Evolutionary conservation across 2,329 filamentous ascomycete genomes (phyloP).

Genomic region (Arthrobotrys conoides): DNA sequence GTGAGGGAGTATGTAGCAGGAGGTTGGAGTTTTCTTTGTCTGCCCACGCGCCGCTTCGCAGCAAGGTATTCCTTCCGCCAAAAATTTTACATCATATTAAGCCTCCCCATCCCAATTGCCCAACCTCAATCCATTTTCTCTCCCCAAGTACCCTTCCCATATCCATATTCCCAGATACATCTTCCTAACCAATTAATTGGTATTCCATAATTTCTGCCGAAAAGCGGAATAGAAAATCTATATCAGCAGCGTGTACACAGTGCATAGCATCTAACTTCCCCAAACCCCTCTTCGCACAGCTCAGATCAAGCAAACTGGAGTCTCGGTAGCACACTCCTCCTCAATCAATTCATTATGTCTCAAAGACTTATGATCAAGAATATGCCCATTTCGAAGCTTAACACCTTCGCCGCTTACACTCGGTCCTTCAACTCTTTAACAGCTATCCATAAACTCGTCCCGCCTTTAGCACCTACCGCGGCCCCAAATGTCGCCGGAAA

Average conservation of each 20-base stretch:
- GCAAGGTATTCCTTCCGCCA: slow-evolving; percentile 38
- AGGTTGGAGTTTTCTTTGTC: slow-evolving; percentile 37
- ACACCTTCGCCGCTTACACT: slow-evolving; percentile 61
- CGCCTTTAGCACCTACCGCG: slow-evolving; percentile 60
- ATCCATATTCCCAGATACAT: neutral
- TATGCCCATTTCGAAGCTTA: slow-evolving; percentile 60
- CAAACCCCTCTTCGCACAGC: slow-evolving; percentile 19
- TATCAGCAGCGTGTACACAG: neutral
- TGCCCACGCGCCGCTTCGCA: slow-evolving; percentile 33
- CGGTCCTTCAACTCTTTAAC: slow-evolving; percentile 60
- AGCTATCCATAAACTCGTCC: slow-evolving; percentile 56
- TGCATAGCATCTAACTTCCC: slow-evolving; percentile 16
- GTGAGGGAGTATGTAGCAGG: neutral
- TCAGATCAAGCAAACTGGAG: slow-evolving; percentile 38
- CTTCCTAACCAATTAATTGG: slow-evolving; percentile 23
- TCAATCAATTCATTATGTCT: slow-evolving; percentile 47
- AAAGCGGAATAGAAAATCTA: neutral
- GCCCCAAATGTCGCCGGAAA: slow-evolving; percentile 57
- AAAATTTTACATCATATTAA: slow-evolving; percentile 53
- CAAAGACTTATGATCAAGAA: slow-evolving; percentile 59
- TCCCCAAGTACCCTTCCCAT: slow-evolving; percentile 1
- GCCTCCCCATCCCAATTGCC: slow-evolving; percentile 22
- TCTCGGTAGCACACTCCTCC: slow-evolving; percentile 38
- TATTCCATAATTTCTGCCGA: slow-evolving; percentile 17
- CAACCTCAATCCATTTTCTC: slow-evolving; percentile 9